These are phyloP conservation scores for Elsinoe fawcettii DNA, from an alignment of 2,329 filamentous ascomycete species.

Conservation along the genomic window DNA sequence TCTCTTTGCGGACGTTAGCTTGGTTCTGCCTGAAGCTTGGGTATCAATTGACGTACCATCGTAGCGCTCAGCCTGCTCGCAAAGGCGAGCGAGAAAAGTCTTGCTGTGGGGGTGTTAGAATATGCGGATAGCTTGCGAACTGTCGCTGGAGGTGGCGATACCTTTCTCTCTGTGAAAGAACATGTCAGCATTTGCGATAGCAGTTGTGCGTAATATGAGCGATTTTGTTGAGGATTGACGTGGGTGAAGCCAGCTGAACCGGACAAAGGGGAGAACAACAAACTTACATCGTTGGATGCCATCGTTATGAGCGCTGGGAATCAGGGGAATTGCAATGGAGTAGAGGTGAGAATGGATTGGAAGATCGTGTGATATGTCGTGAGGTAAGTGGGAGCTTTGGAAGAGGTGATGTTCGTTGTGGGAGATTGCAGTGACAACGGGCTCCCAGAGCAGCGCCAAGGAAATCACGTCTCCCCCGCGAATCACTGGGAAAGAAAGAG, in stretches of 20 bases:
- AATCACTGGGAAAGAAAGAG: background rate
- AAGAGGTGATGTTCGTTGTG: constrained; percentile 4
- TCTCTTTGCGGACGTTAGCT: constrained; percentile 51
- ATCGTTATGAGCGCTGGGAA: constrained; percentile 5
- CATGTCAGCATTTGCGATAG: constrained; percentile 11
- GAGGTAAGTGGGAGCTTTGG: constrained; percentile 5
- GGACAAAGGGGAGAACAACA: background rate
- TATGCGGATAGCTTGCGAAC: constrained; percentile 21
- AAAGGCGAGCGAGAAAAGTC: constrained; percentile 98
- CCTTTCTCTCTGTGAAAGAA: constrained; percentile 40
- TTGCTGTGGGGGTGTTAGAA: constrained; percentile 59
- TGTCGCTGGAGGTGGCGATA: constrained; percentile 24
- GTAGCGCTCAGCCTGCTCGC: constrained; percentile 99
- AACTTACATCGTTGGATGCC: constrained; percentile 14
- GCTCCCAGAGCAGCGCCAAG: constrained; percentile 2
- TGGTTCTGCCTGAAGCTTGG: constrained; percentile 6
- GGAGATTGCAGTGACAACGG: constrained; percentile 7
- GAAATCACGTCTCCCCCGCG: constrained; percentile 7
- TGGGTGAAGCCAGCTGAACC: constrained; percentile 6
- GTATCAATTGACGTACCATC: constrained; percentile 59
- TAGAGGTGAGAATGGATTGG: background rate
- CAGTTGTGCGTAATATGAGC: constrained; percentile 5
- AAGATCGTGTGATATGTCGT: constrained; percentile 12
- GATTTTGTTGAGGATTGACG: constrained; percentile 18
- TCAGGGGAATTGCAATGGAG: background rate